Percentiles rank a stretch among this genome's conserved stretches.
These are phyloP conservation scores for Porphyrellus cyaneotinctus DNA, from an alignment of 768 basidiomycete genomes.

Conservation along the genomic window DNA sequence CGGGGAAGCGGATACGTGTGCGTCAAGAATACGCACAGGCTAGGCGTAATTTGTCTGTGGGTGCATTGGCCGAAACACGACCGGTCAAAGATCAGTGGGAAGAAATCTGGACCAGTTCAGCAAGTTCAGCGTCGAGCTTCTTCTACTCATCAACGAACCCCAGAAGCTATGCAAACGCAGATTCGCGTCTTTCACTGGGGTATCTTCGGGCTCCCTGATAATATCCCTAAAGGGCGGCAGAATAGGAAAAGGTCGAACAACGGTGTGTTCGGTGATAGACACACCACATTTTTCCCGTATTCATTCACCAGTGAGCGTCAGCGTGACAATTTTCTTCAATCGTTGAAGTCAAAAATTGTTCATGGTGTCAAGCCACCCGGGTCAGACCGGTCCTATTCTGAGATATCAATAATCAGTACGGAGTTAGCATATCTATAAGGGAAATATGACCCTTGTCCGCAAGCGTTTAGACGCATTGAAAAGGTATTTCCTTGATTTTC, in stretches of 20 bases:
- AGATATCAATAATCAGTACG: background rate
- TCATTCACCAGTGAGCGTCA: background rate
- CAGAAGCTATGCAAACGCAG: background rate
- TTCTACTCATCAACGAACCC: background rate
- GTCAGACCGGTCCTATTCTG: background rate
- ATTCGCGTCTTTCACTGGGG: background rate
- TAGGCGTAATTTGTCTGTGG: background rate
- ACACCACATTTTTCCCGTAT: background rate
- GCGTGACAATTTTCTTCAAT: background rate
- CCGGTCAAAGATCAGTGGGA: background rate
- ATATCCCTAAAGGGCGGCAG: slow-evolving; percentile 7
- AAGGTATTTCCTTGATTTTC: background rate
- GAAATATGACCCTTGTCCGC: slow-evolving; percentile 3
- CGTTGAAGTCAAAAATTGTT: background rate
- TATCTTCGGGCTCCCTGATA: slow-evolving; percentile 1
- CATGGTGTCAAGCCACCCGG: background rate
- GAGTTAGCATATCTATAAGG: background rate
- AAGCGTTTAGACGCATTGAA: slow-evolving; percentile 4
- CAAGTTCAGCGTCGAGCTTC: background rate
- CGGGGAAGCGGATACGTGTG: too few species aligned
- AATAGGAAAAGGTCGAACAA: slow-evolving; percentile 4
- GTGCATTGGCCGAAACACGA: background rate
- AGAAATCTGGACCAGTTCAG: background rate
- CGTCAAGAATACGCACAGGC: too few species aligned
- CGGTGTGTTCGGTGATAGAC: background rate